phyloP scores from a whole-genome alignment of 164 flowering plant genomes.

The Vitis cinerea region DNA sequence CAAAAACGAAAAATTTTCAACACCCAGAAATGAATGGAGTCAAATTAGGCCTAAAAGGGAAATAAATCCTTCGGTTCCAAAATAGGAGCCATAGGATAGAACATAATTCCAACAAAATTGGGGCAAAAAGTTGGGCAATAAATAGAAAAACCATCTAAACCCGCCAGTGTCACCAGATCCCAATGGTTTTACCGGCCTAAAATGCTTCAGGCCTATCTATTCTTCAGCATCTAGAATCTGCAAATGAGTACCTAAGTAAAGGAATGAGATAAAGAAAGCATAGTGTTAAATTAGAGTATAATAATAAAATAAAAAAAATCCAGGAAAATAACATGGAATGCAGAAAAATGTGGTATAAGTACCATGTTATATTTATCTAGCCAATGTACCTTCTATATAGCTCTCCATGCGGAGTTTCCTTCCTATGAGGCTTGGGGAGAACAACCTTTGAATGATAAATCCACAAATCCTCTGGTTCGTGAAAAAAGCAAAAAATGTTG shows the following conservation, averaged over 20 bases:
- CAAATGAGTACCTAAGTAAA: slow-evolving; percentile 8
- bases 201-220: slow-evolving; percentile 77
- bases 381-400: slow-evolving; percentile 73
- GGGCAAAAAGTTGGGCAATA: background rate
- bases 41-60: background rate
- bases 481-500: slow-evolving; percentile 8
- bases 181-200: slow-evolving; percentile 81
- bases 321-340: background rate
- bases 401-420: slow-evolving; percentile 73
- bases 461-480: slow-evolving; percentile 99
- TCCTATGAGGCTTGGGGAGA: slow-evolving; percentile 90
- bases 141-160: slow-evolving; percentile 31
- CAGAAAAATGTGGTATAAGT: background rate
- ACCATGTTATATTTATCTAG: background rate
- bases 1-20: too few species aligned
- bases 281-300: background rate
- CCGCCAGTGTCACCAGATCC: slow-evolving; percentile 99
- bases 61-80: background rate
- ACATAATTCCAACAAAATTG: background rate
- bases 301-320: background rate
- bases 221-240: slow-evolving; percentile 81
- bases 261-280: background rate
- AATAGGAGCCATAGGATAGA: background rate
- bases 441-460: slow-evolving; percentile 77
- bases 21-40: too few species aligned